Evolutionary conservation across 1,284 basidiomycete genomes (phyloP).

Genomic region (Ustilago crameri): DNA sequence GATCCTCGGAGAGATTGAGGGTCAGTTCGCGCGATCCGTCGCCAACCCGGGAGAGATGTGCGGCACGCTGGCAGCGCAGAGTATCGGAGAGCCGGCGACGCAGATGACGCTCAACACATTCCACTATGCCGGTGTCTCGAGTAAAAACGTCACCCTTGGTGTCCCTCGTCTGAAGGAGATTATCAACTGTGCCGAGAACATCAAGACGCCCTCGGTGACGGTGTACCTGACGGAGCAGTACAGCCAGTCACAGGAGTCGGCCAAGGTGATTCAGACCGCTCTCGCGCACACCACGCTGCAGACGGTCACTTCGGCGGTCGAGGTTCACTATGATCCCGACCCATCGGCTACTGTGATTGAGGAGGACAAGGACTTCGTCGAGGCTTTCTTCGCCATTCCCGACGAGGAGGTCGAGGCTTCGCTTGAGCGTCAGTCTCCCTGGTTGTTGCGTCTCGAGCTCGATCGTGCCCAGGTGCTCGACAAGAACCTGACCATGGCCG

Average conservation of each 20-base stretch:
- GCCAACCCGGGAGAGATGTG: constrained; percentile 99
- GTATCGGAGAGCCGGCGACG: constrained; percentile 98
- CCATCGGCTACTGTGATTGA: constrained; percentile 92
- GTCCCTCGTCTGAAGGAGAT: constrained; percentile 98
- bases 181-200: constrained; percentile 97
- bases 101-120: constrained; percentile 99
- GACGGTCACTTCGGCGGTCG: constrained; percentile 92
- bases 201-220: constrained; percentile 94
- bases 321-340: constrained; percentile 98
- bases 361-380: constrained; percentile 94
- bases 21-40: constrained; percentile 77
- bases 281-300: constrained; percentile 93
- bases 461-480: constrained; percentile 98
- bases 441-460: constrained; percentile 95
- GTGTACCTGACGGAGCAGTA: constrained; percentile 75
- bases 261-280: constrained; percentile 90
- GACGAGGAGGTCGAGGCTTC: constrained; percentile 95
- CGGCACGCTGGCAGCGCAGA: constrained; percentile 95
- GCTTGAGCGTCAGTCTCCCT: constrained; percentile 90
- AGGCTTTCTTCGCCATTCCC: constrained; percentile 99
- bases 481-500: constrained; percentile 93
- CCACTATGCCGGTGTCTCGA: constrained; percentile 97
- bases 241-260: constrained; percentile 71
- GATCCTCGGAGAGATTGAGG: constrained; percentile 94
- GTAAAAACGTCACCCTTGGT: constrained; percentile 98